Percentiles rank a stretch among this genome's conserved stretches.
These are phyloP conservation scores for Aspergillus proliferans DNA, from an alignment of 2,329 filamentous ascomycete species.

Conservation along the genomic window DNA sequence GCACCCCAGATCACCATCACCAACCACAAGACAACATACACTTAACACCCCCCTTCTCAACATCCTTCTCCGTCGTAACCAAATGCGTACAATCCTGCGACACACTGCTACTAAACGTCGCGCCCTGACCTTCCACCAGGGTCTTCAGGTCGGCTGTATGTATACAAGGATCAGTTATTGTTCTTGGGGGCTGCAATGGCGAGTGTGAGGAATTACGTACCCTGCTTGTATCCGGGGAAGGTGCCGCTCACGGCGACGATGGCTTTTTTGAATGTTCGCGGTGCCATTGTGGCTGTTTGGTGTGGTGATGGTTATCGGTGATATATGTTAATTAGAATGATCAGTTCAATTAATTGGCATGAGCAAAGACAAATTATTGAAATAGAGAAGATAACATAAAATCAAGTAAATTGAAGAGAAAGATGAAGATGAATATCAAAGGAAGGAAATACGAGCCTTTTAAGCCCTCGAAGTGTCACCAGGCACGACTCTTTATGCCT, in stretches of 20 bases:
- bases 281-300: slow-evolving; percentile 15
- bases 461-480: too few relatives aligned
- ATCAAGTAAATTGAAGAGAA: too few relatives aligned
- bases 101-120: slow-evolving; percentile 25
- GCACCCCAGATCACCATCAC: slow-evolving; percentile 45
- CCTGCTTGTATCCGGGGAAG: slow-evolving; percentile 51
- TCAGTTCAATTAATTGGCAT: too few relatives aligned
- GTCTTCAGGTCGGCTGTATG: slow-evolving; percentile 23
- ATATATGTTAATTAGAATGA: too few relatives aligned
- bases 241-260: slow-evolving; percentile 55
- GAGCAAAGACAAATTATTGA: too few relatives aligned
- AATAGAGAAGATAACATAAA: too few relatives aligned
- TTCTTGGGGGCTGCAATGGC: slow-evolving; percentile 2
- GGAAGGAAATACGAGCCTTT: too few relatives aligned
- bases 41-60: slow-evolving; percentile 29
- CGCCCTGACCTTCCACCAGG: slow-evolving; percentile 29
- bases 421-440: too few relatives aligned
- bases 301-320: too few relatives aligned
- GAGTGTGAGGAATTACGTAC: slow-evolving; percentile 17
- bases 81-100: slow-evolving; percentile 32
- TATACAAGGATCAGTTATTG: not conserved
- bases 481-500: not conserved
- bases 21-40: slow-evolving; percentile 21
- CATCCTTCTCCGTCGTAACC: slow-evolving; percentile 31
- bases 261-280: slow-evolving; percentile 21